These are phyloP conservation scores for Penicillium odoratum DNA, from an alignment of 495 filamentous ascomycete genomes.

Conservation along the genomic window DNA sequence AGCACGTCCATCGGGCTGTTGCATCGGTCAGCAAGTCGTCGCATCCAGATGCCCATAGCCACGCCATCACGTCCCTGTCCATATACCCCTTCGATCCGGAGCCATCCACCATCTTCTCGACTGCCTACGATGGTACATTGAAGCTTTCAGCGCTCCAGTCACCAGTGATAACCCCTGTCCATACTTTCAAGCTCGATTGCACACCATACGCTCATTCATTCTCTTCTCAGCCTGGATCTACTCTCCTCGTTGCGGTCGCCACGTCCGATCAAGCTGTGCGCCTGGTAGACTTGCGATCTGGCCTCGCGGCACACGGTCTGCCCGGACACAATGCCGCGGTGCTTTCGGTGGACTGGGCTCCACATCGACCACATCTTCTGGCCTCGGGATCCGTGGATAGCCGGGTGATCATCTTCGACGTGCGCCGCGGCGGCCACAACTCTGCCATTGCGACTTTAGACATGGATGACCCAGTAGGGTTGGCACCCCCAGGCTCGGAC, in stretches of 20 bases:
- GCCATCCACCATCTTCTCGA: conserved; percentile 73
- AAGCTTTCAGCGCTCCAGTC: conserved; percentile 73
- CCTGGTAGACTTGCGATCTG: conserved; percentile 78
- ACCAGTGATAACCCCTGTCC: conserved; percentile 47
- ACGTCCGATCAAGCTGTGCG: conserved; percentile 79
- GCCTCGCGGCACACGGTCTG: conserved; percentile 73
- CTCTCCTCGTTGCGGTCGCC: conserved; percentile 75
- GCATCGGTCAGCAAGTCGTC: conserved; percentile 46
- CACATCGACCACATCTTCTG: conserved; percentile 72
- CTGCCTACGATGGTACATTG: conserved; percentile 79
- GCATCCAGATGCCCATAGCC: conserved; percentile 59
- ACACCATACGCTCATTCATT: conserved; percentile 75
- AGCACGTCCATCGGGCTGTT: conserved; percentile 51
- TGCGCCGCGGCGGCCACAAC: conserved; percentile 63
- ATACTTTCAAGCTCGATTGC: conserved; percentile 67
- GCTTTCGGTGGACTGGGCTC: conserved; percentile 76
- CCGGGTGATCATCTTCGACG: conserved; percentile 79
- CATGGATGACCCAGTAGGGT: conserved; percentile 74
- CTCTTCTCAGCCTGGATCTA: conserved; percentile 68
- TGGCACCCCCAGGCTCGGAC: conserved; percentile 30
- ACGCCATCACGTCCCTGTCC: conserved; percentile 77
- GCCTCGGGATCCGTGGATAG: conserved; percentile 78
- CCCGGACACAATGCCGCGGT: conserved; percentile 71
- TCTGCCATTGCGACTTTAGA: conserved; percentile 71
- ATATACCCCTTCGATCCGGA: conserved; percentile 84